Conservation (phyloP, 2,329 filamentous ascomycete species). For the Stemphylium vesicarium region DNA sequence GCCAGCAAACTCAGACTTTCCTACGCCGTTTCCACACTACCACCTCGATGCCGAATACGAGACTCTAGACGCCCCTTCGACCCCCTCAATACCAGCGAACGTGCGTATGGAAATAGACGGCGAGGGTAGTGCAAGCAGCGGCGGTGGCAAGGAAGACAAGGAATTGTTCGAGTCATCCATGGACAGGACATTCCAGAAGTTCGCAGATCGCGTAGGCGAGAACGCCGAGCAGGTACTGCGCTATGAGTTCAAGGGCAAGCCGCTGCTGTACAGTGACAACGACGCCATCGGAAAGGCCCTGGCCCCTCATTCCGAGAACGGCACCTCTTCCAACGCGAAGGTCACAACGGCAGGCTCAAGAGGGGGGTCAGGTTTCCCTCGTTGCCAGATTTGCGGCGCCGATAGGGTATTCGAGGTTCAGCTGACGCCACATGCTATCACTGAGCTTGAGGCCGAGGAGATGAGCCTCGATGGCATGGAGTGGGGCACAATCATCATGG, state of each 20-base stretch:
- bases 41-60: slow-evolving; percentile 93
- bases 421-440: slow-evolving; percentile 87
- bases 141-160: slow-evolving; percentile 53
- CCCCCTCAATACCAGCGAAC: slow-evolving; percentile 57
- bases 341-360: slow-evolving; percentile 34
- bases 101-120: slow-evolving; percentile 52
- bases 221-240: slow-evolving; percentile 60
- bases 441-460: slow-evolving; percentile 80
- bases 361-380: slow-evolving; percentile 64
- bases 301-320: slow-evolving; percentile 38
- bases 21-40: slow-evolving; percentile 74
- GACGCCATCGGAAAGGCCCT: slow-evolving; percentile 77
- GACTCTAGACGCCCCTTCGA: slow-evolving; percentile 69
- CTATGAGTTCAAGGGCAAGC: slow-evolving; percentile 57
- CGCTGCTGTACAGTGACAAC: slow-evolving; percentile 77
- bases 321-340: slow-evolving; percentile 32
- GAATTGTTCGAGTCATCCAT: slow-evolving; percentile 56
- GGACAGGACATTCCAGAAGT: slow-evolving; percentile 59
- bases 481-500: slow-evolving; percentile 92
- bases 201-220: slow-evolving; percentile 58
- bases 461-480: slow-evolving; percentile 83
- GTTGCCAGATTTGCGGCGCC: slow-evolving; percentile 77
- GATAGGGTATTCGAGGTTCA: slow-evolving; percentile 88
- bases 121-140: slow-evolving; percentile 31
- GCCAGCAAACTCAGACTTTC: slow-evolving; percentile 71